Base-by-base conservation (phyloP, 2,329 filamentous ascomycete genomes). In the Aspergillus clavatus region DNA sequence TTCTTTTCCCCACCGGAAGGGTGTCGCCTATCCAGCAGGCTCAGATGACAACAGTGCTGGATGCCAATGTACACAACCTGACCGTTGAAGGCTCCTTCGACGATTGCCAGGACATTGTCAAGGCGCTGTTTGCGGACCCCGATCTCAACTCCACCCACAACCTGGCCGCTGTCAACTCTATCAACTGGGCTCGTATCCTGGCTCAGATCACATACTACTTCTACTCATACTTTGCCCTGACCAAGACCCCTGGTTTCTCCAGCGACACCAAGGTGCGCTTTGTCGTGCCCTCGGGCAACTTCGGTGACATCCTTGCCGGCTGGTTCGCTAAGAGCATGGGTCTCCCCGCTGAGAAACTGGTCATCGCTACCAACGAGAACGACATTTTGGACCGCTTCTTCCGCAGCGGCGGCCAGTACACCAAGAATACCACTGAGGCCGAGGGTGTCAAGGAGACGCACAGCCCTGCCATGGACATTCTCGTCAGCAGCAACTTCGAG, bases 181-280 rank as follows among this genome's bases (percentile, higher is more conserved):
- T 97, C 73, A 97, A 97, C 73, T 96, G 86, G 80, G 87, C 90
- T 2, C 80, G 93, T 57, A 97, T 98, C 57, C 79, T 98, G 28
- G 91, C 93, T 10, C 93, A 98, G 73, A 96, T 95, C 53, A 89
- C 88, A 49, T 97, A 95, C 78, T 98, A 95, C 77, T 95, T 96
- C 75, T 78, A 93, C 69, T 83, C 93, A 10, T 97, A 97, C 77
- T 95, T 96, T 71, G 74, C 83, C 11, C 82, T 98, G 26, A 77
- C 76, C 49, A 74, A 77, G 40, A 80, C 80, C 3, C 62, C 78
- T 0, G 68, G 72, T 12, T 85, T 86, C 67, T 78, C 81, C 46
- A 60, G 84, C 19, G 80, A 78, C 4, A 54, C 56, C 11, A 58
- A 59, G 55, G 78, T 93, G 29, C 84, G 90, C 48, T 95, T 90